Evolutionary conservation across 768 basidiomycete genomes (phyloP).

Genomic region (Boletus insuetus): DNA sequence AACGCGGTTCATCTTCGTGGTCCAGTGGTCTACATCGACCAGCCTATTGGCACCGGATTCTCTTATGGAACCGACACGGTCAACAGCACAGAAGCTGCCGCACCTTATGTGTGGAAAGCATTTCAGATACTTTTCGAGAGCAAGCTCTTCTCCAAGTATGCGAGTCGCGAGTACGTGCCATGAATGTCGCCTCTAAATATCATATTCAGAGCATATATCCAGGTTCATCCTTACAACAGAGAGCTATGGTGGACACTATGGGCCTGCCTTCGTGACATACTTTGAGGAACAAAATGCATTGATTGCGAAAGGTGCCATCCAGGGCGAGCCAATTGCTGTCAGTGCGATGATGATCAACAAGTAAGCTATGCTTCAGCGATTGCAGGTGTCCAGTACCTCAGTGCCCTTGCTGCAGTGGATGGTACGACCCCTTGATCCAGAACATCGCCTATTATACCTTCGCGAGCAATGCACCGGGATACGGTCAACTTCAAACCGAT

Average conservation of each 20-base stretch:
- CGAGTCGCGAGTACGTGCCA: conserved; percentile 48
- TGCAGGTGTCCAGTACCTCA: neutral
- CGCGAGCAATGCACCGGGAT: conserved; percentile 60
- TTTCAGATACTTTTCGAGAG: conserved; percentile 66
- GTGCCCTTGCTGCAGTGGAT: conserved; percentile 41
- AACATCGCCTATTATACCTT: conserved; percentile 59
- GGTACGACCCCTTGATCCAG: conserved; percentile 65
- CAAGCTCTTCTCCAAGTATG: conserved; percentile 46
- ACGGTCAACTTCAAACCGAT: conserved; percentile 57
- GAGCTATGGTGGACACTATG: conserved; percentile 69
- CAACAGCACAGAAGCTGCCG: conserved; percentile 47
- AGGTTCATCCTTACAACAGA: conserved; percentile 67
- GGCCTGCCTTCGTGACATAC: conserved; percentile 59
- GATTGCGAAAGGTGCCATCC: conserved; percentile 42
- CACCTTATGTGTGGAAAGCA: conserved; percentile 57
- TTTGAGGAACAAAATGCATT: conserved; percentile 60
- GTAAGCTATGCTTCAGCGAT: conserved; percentile 25
- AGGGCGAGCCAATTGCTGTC: conserved; percentile 51
- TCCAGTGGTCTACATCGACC: conserved; percentile 68
- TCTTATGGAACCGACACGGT: conserved; percentile 56
- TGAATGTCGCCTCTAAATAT: no score
- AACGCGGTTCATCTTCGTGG: neutral
- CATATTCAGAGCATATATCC: neutral
- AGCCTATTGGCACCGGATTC: conserved; percentile 66
- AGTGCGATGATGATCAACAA: conserved; percentile 67